Evolutionary conservation across 306 rosid genomes (phyloP), one percentile per base, ranked within the genome.

Genomic region (Malus sieversii): DNA sequence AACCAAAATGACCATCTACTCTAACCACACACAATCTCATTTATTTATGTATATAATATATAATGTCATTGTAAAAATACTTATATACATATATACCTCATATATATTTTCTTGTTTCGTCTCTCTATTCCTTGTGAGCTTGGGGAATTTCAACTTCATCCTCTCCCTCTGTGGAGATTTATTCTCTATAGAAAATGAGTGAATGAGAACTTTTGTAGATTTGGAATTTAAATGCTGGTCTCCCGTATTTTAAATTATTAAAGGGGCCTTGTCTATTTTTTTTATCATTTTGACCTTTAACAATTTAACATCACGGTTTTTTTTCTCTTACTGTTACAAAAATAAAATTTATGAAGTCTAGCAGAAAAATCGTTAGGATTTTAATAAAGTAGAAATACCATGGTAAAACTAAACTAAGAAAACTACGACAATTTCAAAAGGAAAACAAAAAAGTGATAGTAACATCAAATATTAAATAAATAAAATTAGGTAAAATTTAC

Each of bases 21-120:
- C 25, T 61, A 20, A 74, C 48, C 38, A 75, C 74, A 64, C 29
- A 84, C 78, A 81, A 82, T 88, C 84, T 76, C 78, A 76, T 82
- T 74, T 74, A 51, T 51, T 15, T 6, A 51, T 76, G 77, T 68
- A 74, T 59, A 42, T 16, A 35, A 79, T 68, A 76, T 59, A 42
- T 16, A 35, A 66, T 35, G 25, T 33, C 32, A 30, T 20, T 20
- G 55, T 51, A 51, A 38, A 38, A 38, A 16, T 51, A 9, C 25
- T 4, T 60, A 25, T 25, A 25, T 60, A 60, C 25, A 60, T 60
- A 20, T 20, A 20, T 42, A 42, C 45, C 45, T 42, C 45, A 10
- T 42, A 9, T 40, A 40, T 60, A 60, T 38, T 29, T 27, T 27
- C 33, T 27, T 38, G 42, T 15, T 62, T n/a, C 15, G 14, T 12